Conservation (phyloP, 1,284 basidiomycete genomes). For the Cryptococcus deneoformans region DNA sequence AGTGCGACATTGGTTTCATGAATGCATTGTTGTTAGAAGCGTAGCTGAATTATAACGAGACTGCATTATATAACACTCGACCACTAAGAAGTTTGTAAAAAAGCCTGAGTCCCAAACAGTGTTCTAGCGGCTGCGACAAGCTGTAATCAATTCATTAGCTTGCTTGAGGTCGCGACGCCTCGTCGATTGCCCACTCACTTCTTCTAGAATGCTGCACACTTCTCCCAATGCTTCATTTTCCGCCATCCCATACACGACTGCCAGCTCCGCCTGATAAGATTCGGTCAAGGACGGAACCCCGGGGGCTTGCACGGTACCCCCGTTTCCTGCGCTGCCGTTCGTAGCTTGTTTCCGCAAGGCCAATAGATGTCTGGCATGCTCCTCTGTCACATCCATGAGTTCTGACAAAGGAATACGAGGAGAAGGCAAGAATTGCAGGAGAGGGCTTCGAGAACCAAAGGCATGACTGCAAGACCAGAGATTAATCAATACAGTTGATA, state of each 20-base stretch:
- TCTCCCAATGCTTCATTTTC: conserved; percentile 48
- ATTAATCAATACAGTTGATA: conserved; percentile 49
- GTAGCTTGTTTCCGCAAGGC: neutral
- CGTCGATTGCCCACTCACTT: conserved; percentile 27
- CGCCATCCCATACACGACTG: conserved; percentile 48
- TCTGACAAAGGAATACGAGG: conserved; percentile 46
- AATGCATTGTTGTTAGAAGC: too few species aligned
- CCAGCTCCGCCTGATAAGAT: conserved; percentile 33
- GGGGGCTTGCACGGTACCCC: neutral
- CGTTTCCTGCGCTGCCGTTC: neutral
- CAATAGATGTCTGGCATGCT: conserved; percentile 27
- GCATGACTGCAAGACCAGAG: conserved; percentile 52
- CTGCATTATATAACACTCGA: neutral
- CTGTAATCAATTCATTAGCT: conserved; percentile 12
- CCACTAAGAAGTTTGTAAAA: conserved; percentile 18
- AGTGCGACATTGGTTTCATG: too few species aligned
- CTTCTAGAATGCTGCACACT: conserved; percentile 43
- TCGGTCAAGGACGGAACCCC: neutral
- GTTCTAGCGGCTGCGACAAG: conserved; percentile 42
- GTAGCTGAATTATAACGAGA: too few species aligned
- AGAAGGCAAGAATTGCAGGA: conserved; percentile 53
- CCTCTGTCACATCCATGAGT: conserved; percentile 43
- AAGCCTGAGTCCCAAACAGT: conserved; percentile 44
- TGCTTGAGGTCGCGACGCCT: too few species aligned
- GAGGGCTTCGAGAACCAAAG: conserved; percentile 48